A percentile compares a stretch with the other conserved stretches of the same genome.
Evolutionary conservation across 2,329 filamentous ascomycete species (phyloP).

Genomic region (Acephala macrosclerotiorum): DNA sequence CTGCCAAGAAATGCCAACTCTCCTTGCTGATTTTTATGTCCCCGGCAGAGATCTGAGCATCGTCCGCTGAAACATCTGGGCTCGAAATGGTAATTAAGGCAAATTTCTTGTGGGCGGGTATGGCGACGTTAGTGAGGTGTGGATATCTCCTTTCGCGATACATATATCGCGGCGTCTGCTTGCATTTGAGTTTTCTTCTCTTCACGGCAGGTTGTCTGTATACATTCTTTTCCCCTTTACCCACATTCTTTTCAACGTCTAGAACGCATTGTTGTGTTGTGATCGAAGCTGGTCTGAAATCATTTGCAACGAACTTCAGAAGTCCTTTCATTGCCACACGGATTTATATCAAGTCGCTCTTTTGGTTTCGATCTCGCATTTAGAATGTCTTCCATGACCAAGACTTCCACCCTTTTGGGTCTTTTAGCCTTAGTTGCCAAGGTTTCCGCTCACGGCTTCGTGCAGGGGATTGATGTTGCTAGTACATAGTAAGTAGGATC

Average conservation of each 20-base stretch:
- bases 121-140: neutral
- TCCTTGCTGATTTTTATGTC: neutral
- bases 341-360: constrained; percentile 9
- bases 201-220: constrained; percentile 16
- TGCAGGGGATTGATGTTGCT: constrained; percentile 52
- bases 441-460: constrained; percentile 55
- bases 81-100: neutral
- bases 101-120: neutral
- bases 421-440: constrained; percentile 46
- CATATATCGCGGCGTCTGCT: constrained; percentile 14
- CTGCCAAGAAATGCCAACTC: constrained; percentile 1
- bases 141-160: constrained; percentile 8
- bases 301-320: constrained; percentile 8
- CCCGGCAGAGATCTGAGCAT: neutral
- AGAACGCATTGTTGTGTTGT: constrained; percentile 20
- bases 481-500: constrained; percentile 38
- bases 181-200: constrained; percentile 10
- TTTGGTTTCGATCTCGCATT: constrained; percentile 7
- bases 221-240: constrained; percentile 17
- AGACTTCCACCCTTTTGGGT: constrained; percentile 29
- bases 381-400: constrained; percentile 34
- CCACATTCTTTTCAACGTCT: constrained; percentile 13
- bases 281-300: constrained; percentile 23
- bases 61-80: neutral
- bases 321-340: constrained; percentile 11